phyloP scores from a whole-genome alignment of 106 monocot genomes.

The Dioscorea zingiberensis region DNA sequence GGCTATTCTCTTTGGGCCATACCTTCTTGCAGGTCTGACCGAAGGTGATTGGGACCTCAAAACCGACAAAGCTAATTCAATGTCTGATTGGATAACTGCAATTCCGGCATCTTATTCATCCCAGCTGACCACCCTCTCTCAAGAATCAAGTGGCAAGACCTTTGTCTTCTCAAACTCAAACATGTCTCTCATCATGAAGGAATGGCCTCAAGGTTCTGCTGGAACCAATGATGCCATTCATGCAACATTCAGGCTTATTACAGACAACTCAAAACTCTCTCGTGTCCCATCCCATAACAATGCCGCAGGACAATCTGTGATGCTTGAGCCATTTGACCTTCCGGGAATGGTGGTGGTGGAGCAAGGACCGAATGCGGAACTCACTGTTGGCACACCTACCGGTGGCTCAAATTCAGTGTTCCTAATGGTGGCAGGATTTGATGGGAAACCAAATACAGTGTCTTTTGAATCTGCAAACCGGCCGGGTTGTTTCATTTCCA shows the following conservation, averaged over 20 bases:
- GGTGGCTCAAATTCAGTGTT: slow-evolving; percentile 25
- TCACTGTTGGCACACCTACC: slow-evolving; percentile 11
- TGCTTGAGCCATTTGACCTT: slow-evolving; percentile 73
- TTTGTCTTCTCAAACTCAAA: slow-evolving; percentile 54
- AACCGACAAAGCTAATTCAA: slow-evolving; percentile 26
- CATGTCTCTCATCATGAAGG: slow-evolving; percentile 48
- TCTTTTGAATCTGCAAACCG: slow-evolving; percentile 47
- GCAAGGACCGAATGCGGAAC: slow-evolving; percentile 21
- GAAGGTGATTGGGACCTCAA: slow-evolving; percentile 65
- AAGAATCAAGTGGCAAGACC: slow-evolving; percentile 27
- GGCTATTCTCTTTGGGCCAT: slow-evolving; percentile 76
- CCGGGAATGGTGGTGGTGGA: slow-evolving; percentile 60
- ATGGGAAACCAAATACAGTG: slow-evolving; percentile 30
- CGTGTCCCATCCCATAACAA: neutral
- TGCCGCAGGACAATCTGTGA: slow-evolving; percentile 10
- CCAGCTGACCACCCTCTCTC: slow-evolving; percentile 56
- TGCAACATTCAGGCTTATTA: slow-evolving; percentile 60
- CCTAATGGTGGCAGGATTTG: slow-evolving; percentile 40
- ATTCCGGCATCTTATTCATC: slow-evolving; percentile 45
- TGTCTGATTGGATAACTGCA: slow-evolving; percentile 65
- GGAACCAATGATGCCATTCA: slow-evolving; percentile 61
- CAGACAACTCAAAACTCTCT: slow-evolving; percentile 7
- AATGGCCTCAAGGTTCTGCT: slow-evolving; percentile 25
- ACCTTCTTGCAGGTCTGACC: slow-evolving; percentile 79
- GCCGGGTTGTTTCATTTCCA: slow-evolving; percentile 50